Percentiles rank a stretch among this genome's conserved stretches.
Evolutionary conservation across 2,329 filamentous ascomycete species (phyloP).

Genomic region (Aspergillus glaucus): DNA sequence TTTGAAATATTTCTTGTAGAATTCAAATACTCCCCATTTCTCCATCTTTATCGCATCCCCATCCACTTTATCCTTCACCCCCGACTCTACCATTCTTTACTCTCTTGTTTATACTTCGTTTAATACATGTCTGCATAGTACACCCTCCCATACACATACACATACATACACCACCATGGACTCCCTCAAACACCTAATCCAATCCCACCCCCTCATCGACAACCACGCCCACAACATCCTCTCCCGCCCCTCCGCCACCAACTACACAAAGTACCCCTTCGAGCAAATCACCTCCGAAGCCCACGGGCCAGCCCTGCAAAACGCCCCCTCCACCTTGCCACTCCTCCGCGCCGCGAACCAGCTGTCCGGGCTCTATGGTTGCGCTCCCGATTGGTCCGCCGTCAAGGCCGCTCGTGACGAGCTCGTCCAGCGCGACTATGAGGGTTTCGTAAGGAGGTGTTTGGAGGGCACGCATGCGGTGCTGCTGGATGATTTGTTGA

Average conservation of each 20-base stretch:
- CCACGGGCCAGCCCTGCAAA: constrained; percentile 58
- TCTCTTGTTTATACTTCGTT: not conserved
- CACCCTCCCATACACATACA: constrained; percentile 1
- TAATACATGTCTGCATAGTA: not conserved
- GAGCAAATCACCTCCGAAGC: constrained; percentile 68
- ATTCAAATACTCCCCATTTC: not conserved
- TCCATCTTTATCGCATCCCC: not conserved
- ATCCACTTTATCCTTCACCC: not conserved
- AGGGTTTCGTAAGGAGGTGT: constrained; percentile 57
- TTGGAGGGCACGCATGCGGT: constrained; percentile 66
- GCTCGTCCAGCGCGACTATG: constrained; percentile 45
- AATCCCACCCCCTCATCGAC: constrained; percentile 40
- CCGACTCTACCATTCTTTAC: not conserved
- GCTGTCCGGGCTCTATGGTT: constrained; percentile 59
- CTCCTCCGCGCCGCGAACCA: constrained; percentile 66
- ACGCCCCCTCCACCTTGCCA: constrained; percentile 57
- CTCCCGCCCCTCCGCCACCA: constrained; percentile 21
- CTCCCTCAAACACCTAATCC: constrained; percentile 31
- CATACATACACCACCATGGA: constrained; percentile 9
- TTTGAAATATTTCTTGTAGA: not conserved
- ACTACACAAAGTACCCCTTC: constrained; percentile 41
- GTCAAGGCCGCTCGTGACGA: constrained; percentile 46
- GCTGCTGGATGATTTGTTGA: constrained; percentile 71
- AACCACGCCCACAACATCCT: constrained; percentile 45
- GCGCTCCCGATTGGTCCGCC: constrained; percentile 56